phyloP scores from a whole-genome alignment of 2,329 filamentous ascomycete species.

The Botrytis galanthina region DNA sequence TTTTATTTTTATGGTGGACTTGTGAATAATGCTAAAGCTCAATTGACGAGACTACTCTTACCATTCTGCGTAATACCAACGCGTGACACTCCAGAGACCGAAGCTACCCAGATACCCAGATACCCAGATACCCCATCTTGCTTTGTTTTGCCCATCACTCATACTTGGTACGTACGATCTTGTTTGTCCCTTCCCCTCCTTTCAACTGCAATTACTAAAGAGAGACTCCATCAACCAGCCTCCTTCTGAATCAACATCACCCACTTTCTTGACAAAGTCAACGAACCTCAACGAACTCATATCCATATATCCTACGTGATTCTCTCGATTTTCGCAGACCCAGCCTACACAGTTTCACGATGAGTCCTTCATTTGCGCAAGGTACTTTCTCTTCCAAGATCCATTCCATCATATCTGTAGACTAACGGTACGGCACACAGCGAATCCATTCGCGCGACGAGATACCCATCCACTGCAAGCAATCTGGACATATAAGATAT shows the following conservation, averaged over 20 bases:
- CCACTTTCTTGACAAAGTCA: neutral
- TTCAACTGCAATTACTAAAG: neutral
- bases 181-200: neutral
- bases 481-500: slow-evolving; percentile 71
- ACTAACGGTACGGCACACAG: slow-evolving; percentile 41
- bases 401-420: neutral
- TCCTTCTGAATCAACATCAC: neutral
- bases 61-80: neutral
- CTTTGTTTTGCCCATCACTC: neutral
- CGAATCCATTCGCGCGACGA: slow-evolving; percentile 73
- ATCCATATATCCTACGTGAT: neutral
- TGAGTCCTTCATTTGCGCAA: slow-evolving; percentile 19
- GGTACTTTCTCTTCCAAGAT: neutral
- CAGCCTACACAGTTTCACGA: neutral
- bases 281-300: neutral
- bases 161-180: neutral
- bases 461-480: slow-evolving; percentile 61
- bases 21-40: neutral
- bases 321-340: neutral
- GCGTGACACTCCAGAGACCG: neutral
- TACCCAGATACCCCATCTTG: neutral
- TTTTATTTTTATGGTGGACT: neutral
- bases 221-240: neutral
- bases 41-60: neutral
- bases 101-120: neutral